Percentiles rank a stretch among this genome's conserved stretches.
Conservation (phyloP, 129 eudicot species). For the Pulicaria dysenterica region DNA sequence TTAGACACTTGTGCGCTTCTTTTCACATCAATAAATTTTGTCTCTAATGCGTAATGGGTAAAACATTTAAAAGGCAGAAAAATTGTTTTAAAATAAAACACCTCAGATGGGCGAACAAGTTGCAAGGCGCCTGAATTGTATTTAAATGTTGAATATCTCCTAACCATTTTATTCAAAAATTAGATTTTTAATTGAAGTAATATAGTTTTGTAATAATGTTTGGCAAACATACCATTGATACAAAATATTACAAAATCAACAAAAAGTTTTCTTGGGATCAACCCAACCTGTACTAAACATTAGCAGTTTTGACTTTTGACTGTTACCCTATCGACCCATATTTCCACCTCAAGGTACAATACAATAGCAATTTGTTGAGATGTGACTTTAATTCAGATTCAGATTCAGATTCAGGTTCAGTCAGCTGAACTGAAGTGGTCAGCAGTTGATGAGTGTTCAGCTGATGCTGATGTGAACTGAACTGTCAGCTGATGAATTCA, state of each 20-base stretch:
- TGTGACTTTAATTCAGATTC: too few relatives aligned
- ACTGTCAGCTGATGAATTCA: too few relatives aligned
- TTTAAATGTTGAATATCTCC: neutral
- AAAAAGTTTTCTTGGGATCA: neutral
- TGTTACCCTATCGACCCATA: neutral
- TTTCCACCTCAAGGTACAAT: constrained; percentile 1
- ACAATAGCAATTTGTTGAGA: constrained; percentile 16
- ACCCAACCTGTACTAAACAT: neutral
- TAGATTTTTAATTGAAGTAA: neutral
- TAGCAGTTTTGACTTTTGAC: neutral
- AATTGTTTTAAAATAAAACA: neutral
- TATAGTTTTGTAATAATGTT: neutral
- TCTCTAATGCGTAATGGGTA: neutral
- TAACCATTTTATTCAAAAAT: neutral
- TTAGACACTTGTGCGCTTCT: neutral
- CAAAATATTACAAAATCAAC: too few relatives aligned
- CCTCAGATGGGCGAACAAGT: neutral
- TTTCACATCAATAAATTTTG: neutral
- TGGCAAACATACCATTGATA: neutral
- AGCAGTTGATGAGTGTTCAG: too few relatives aligned
- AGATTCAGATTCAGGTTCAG: too few relatives aligned
- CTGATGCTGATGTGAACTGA: too few relatives aligned
- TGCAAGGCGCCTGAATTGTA: neutral
- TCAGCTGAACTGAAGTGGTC: too few relatives aligned
- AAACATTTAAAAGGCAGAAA: too few relatives aligned